Evolutionary conservation across 2,329 filamentous ascomycete genomes (phyloP), one percentile per base, ranked within the genome.

Genomic region (Diaporthe sp.): DNA sequence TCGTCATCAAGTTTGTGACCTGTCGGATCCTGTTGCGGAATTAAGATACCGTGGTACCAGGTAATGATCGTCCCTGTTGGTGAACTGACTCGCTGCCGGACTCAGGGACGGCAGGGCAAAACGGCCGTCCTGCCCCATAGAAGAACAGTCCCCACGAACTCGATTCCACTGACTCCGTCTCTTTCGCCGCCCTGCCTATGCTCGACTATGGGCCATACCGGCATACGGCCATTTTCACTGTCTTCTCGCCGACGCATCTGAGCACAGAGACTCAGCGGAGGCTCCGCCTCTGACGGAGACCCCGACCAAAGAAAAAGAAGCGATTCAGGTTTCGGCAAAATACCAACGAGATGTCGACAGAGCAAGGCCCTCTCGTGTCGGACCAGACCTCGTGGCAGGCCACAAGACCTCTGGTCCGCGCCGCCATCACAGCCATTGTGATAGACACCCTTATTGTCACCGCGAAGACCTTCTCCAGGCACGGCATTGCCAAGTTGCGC

Each of bases 401-500:
- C 37, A 73, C 71, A 30, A 72, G 73, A 25, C 73, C 73, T 44
- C 56, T 75, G 27, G 56, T 70, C 4, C 58, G 55, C 39, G 72
- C 65, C 1, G 59, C 65, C 35, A 53, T 73, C 65, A 58, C 51
- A 5, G 70, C 25, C 58, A 73, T 75, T 39, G 32, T 58, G 10
- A 15, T 75, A 50, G 71, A 75, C 65, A 75, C 73, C 2, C 6
- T 75, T 51, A 70, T 75, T 51, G 73, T 75, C 50, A 25, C 72
- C 15, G 71, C 71, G 25, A 75, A 75, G 37, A 75, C 73, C 9
- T 73, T 70, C 58, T 75, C 73, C 27, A 63, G 73, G 15, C 25
- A 66, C 32, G 56, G 53, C 25, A 42, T 75, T 22, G 73, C 73
- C 35, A 70, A 70, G 32, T 25, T 75, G 15, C 58, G 50, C 8